A percentile compares a stretch with the other conserved stretches of the same genome.
phyloP scores from a whole-genome alignment of 2,329 filamentous ascomycete genomes.

The Aspergillus phoenicis region DNA sequence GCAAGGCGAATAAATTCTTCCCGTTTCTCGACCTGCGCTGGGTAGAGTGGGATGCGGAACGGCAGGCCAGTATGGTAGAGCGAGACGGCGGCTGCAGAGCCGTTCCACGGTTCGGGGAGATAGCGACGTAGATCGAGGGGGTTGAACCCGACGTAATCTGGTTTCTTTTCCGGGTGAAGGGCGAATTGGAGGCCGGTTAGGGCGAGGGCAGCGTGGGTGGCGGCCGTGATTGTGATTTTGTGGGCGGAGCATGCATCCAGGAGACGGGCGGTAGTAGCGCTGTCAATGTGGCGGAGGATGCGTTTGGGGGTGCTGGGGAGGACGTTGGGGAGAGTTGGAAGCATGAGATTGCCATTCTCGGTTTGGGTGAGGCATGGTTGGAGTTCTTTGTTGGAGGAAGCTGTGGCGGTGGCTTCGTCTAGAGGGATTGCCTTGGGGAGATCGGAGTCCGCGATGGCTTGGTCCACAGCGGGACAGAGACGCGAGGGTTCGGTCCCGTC shows the following conservation, averaged over 20 bases:
- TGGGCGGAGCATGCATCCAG: background rate
- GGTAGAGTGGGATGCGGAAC: background rate
- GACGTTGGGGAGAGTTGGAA: background rate
- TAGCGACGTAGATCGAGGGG: background rate
- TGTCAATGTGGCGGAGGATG: background rate
- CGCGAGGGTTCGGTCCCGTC: background rate
- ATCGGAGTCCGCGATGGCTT: slow-evolving; percentile 48
- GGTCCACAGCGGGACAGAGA: slow-evolving; percentile 24
- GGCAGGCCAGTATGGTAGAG: background rate
- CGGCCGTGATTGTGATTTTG: background rate
- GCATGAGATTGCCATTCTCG: background rate
- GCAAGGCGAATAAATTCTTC: background rate
- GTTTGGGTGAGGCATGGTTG: background rate
- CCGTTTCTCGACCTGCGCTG: no score
- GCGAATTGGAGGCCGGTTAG: background rate
- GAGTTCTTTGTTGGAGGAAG: background rate
- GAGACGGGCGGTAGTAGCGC: background rate
- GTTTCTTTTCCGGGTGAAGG: background rate
- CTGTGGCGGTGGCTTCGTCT: slow-evolving; percentile 70
- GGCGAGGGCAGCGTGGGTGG: background rate
- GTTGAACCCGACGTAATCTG: background rate
- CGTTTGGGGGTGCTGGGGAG: background rate
- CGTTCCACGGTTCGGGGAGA: background rate
- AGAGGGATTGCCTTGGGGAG: slow-evolving; percentile 61
- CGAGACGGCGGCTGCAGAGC: background rate